These are phyloP conservation scores for Aphanomyces euteiches DNA, from an alignment of 352 stramenopile genomes.

Conservation along the genomic window DNA sequence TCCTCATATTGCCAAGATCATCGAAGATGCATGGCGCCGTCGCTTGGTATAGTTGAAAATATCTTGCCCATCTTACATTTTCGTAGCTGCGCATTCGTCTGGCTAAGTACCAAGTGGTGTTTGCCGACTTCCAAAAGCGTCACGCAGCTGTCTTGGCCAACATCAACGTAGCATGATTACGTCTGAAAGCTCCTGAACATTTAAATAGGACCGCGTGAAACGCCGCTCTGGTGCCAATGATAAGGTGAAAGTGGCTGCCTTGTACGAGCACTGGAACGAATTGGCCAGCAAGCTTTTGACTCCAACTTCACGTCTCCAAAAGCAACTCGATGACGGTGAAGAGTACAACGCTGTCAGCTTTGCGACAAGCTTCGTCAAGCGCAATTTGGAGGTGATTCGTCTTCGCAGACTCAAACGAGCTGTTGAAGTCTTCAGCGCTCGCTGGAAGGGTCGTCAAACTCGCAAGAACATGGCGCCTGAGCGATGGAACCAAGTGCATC, in stretches of 20 bases:
- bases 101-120: constrained; percentile 52
- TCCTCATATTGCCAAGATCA: constrained; percentile 69
- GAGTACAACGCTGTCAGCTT: constrained; percentile 67
- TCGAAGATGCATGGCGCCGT: constrained; percentile 80
- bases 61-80: neutral
- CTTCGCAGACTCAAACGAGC: constrained; percentile 59
- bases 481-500: constrained; percentile 68
- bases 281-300: constrained; percentile 53
- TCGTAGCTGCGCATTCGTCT: constrained; percentile 53
- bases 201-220: constrained; percentile 60
- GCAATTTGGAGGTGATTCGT: constrained; percentile 43
- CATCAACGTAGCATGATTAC: constrained; percentile 19
- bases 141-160: constrained; percentile 59
- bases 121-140: constrained; percentile 47
- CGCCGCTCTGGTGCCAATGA: constrained; percentile 50
- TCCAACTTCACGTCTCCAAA: constrained; percentile 44
- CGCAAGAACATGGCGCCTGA: constrained; percentile 63
- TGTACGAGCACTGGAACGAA: constrained; percentile 62
- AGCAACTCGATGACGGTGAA: constrained; percentile 53
- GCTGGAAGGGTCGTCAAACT: constrained; percentile 67
- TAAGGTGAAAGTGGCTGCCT: constrained; percentile 47
- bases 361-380: constrained; percentile 67
- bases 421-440: constrained; percentile 74
- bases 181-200: neutral
- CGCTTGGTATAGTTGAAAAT: constrained; percentile 46